A percentile compares a stretch with the other conserved stretches of the same genome.
phyloP scores from a whole-genome alignment of 2,329 filamentous ascomycete genomes.

The Calonectria montana region DNA sequence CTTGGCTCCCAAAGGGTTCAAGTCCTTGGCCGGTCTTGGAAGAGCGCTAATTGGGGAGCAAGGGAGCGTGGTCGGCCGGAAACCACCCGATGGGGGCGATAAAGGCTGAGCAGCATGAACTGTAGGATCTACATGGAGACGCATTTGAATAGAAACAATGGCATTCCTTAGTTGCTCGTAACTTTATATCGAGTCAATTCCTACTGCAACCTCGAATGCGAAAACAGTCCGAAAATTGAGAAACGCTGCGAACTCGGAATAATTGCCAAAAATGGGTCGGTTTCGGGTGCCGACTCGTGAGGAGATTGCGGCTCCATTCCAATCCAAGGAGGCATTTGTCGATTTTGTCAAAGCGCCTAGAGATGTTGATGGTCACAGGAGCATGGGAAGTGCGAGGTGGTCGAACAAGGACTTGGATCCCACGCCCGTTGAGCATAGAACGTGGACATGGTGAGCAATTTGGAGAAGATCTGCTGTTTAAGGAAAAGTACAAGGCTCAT shows the following conservation, averaged over 20 bases:
- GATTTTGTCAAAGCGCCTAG: slow-evolving; percentile 38
- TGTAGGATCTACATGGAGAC: slow-evolving; percentile 15
- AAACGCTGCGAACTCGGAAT: background rate
- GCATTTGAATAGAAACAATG: slow-evolving; percentile 27
- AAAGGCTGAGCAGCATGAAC: slow-evolving; percentile 6
- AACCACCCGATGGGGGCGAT: slow-evolving; percentile 2
- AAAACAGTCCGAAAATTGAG: background rate
- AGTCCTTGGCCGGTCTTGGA: background rate
- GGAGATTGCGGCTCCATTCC: background rate
- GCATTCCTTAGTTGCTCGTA: background rate
- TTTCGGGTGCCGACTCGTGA: background rate
- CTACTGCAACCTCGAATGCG: background rate
- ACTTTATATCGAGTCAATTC: background rate
- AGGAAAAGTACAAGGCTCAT: background rate
- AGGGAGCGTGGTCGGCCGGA: background rate
- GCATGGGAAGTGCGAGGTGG: slow-evolving; percentile 41
- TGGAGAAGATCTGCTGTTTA: no score
- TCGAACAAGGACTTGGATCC: slow-evolving; percentile 47
- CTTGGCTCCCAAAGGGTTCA: background rate
- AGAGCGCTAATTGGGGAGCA: background rate
- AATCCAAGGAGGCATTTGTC: background rate
- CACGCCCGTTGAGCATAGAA: slow-evolving; percentile 41
- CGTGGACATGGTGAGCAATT: slow-evolving; percentile 34
- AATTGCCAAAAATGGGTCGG: background rate
- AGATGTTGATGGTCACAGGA: slow-evolving; percentile 25